These are phyloP conservation scores for Cercospora sp. DNA, from an alignment of 2,329 filamentous ascomycete genomes.

Conservation along the genomic window DNA sequence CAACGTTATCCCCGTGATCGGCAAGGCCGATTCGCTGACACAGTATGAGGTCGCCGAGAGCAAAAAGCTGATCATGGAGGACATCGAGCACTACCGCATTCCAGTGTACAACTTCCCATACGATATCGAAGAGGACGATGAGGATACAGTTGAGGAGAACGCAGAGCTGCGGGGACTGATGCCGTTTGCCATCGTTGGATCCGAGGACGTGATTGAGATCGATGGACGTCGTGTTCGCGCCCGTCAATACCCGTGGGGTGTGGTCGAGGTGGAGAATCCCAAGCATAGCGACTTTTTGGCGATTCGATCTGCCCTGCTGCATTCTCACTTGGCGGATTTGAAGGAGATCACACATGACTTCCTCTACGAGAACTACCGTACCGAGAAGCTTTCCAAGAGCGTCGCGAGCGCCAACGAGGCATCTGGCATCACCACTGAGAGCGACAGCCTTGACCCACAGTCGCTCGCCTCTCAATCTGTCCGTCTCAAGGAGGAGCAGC, in stretches of 20 bases:
- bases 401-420: slow-evolving; percentile 74
- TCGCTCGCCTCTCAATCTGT: slow-evolving; percentile 96
- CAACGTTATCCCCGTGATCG: slow-evolving; percentile 98
- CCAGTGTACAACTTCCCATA: slow-evolving; percentile 99
- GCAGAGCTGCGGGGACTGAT: slow-evolving; percentile 95
- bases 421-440: slow-evolving; percentile 26
- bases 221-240: slow-evolving; percentile 89
- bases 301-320: slow-evolving; percentile 91
- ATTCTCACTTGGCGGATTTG: slow-evolving; percentile 95
- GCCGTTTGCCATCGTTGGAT: slow-evolving; percentile 98
- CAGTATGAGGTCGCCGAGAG: slow-evolving; percentile 96
- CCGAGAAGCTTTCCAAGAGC: slow-evolving; percentile 99
- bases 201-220: slow-evolving; percentile 92
- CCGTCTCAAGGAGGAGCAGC: slow-evolving; percentile 98
- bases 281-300: slow-evolving; percentile 98
- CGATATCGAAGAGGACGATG: slow-evolving; percentile 98
- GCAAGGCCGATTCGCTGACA: slow-evolving; percentile 95
- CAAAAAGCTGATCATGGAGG: slow-evolving; percentile 99
- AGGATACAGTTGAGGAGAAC: slow-evolving; percentile 99
- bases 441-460: slow-evolving; percentile 87
- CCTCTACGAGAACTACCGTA: slow-evolving; percentile 99
- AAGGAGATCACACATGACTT: slow-evolving; percentile 99
- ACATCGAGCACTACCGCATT: slow-evolving; percentile 99
- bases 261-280: slow-evolving; percentile 98
- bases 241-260: slow-evolving; percentile 97